These are phyloP conservation scores for Amylocarpus encephaloides DNA, from an alignment of 2,329 filamentous ascomycete genomes.

Conservation along the genomic window DNA sequence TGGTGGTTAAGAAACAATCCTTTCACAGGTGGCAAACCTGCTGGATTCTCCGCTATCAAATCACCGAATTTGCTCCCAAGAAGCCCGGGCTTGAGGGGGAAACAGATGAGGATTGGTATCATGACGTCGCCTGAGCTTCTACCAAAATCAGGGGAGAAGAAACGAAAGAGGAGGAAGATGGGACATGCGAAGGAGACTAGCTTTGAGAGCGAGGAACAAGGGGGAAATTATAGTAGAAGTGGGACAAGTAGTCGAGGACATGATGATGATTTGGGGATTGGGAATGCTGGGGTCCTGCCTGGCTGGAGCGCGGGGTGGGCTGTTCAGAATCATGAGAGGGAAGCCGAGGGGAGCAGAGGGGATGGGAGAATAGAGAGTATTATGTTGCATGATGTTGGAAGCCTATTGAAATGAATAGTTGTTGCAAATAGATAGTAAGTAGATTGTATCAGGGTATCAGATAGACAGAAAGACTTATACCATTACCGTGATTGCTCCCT, in stretches of 20 bases:
- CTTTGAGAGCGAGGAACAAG: conserved; percentile 14
- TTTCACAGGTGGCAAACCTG: conserved; percentile 21
- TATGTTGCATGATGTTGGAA: conserved; percentile 27
- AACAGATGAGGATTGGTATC: conserved; percentile 22
- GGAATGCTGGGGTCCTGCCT: conserved; percentile 12
- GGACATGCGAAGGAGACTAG: conserved; percentile 8
- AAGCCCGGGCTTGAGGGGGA: conserved; percentile 19
- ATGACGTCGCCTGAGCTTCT: conserved; percentile 24
- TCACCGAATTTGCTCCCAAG: conserved; percentile 12
- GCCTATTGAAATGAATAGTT: conserved; percentile 20
- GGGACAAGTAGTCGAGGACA: background rate
- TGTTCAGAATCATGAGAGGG: conserved; percentile 17
- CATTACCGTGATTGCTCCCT: too few species aligned
- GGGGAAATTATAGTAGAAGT: conserved; percentile 8
- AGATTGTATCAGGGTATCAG: too few species aligned
- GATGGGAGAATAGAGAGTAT: conserved; percentile 22
- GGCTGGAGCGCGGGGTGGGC: conserved; percentile 27
- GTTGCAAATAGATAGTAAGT: too few species aligned
- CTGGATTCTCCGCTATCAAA: conserved; percentile 16
- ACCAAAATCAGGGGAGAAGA: conserved; percentile 7
- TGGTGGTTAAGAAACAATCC: conserved; percentile 14
- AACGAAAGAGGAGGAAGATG: conserved; percentile 1
- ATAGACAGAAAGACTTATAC: too few species aligned
- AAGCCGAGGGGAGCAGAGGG: conserved; percentile 7
- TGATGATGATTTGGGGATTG: conserved; percentile 14